These are phyloP conservation scores for Stemphylium beticola DNA, from an alignment of 2,329 filamentous ascomycete species.

Conservation along the genomic window DNA sequence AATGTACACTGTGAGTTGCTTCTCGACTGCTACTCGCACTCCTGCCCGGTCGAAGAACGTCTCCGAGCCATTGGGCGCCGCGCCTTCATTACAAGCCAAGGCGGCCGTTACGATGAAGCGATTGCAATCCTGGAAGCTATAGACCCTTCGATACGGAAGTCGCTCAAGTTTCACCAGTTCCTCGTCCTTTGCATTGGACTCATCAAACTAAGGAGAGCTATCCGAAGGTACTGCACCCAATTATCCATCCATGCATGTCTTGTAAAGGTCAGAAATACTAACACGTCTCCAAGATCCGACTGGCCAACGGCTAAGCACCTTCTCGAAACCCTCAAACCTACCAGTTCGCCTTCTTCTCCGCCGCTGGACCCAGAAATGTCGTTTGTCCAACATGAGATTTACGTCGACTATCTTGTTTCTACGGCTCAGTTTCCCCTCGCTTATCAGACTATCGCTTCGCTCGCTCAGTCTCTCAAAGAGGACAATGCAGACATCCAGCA, in stretches of 20 bases:
- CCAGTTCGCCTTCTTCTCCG: slow-evolving; percentile 46
- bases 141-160: slow-evolving; percentile 67
- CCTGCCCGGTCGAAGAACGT: slow-evolving; percentile 74
- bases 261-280: slow-evolving; percentile 15
- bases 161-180: slow-evolving; percentile 79
- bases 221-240: slow-evolving; percentile 55
- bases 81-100: slow-evolving; percentile 69
- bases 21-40: slow-evolving; percentile 71
- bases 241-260: background rate
- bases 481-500: slow-evolving; percentile 69
- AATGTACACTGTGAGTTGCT: slow-evolving; percentile 73
- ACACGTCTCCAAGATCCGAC: slow-evolving; percentile 53
- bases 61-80: slow-evolving; percentile 76
- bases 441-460: slow-evolving; percentile 60
- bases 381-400: slow-evolving; percentile 64
- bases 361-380: slow-evolving; percentile 63
- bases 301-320: slow-evolving; percentile 63
- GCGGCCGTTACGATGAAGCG: slow-evolving; percentile 74
- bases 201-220: slow-evolving; percentile 67
- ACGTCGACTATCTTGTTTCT: slow-evolving; percentile 65
- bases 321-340: slow-evolving; percentile 63
- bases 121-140: slow-evolving; percentile 65
- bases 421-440: slow-evolving; percentile 61
- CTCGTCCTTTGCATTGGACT: slow-evolving; percentile 71
- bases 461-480: slow-evolving; percentile 59